Conservation (phyloP, 495 filamentous ascomycete species). For the Aspergillus nidulans region DNA sequence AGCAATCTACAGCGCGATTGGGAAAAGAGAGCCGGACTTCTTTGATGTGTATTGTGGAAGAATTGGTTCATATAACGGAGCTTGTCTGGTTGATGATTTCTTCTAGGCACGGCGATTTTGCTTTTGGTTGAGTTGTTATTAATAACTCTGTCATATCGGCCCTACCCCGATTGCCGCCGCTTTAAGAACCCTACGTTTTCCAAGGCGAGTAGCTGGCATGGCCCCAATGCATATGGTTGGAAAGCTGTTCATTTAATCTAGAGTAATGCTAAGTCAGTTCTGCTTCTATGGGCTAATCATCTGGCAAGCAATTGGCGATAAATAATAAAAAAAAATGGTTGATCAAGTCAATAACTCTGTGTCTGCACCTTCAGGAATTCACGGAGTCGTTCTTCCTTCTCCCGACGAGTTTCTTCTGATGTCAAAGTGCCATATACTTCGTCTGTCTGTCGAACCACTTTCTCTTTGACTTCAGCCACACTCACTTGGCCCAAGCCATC, state of each 20-base stretch:
- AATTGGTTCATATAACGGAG: neutral
- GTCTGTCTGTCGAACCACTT: slow-evolving; percentile 33
- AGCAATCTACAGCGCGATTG: slow-evolving; percentile 3
- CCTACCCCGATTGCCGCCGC: slow-evolving; percentile 1
- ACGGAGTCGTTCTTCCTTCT: slow-evolving; percentile 29
- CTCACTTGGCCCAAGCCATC: slow-evolving; percentile 40
- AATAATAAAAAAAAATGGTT: too few relatives aligned
- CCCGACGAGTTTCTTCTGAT: slow-evolving; percentile 13
- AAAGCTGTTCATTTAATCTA: too few relatives aligned
- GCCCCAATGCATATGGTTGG: too few relatives aligned
- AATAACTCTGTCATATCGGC: neutral
- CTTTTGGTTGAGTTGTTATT: neutral
- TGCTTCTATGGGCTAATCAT: too few relatives aligned
- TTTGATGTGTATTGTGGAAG: neutral
- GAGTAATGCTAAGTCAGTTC: too few relatives aligned
- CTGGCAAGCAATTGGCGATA: too few relatives aligned
- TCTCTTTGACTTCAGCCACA: slow-evolving; percentile 33
- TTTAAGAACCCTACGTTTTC: neutral
- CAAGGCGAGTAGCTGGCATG: too few relatives aligned
- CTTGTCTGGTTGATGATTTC: neutral
- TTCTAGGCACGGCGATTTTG: neutral
- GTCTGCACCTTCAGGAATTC: slow-evolving; percentile 27
- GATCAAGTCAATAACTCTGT: slow-evolving; percentile 14
- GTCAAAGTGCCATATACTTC: slow-evolving; percentile 31
- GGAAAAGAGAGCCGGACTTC: neutral